These are phyloP conservation scores for Hondaea fermentalgiana DNA, from an alignment of 108 stramenopile species.

Conservation along the genomic window DNA sequence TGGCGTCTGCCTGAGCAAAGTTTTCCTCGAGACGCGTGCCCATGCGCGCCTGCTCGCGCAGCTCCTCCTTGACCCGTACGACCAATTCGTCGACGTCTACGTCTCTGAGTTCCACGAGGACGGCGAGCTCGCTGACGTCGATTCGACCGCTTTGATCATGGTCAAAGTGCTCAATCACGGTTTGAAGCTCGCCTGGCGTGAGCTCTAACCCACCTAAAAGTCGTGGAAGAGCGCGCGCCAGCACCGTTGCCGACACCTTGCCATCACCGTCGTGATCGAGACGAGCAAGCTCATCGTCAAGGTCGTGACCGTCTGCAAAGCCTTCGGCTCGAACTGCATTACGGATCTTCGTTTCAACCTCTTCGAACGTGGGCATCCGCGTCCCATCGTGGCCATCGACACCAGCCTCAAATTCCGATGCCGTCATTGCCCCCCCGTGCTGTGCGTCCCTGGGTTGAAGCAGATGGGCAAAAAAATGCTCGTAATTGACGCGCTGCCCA, in stretches of 20 bases:
- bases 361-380: neutral
- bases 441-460: neutral
- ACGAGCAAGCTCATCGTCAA: neutral
- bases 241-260: neutral
- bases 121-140: neutral
- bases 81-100: neutral
- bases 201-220: neutral
- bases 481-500: neutral
- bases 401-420: too few species aligned
- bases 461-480: neutral
- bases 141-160: neutral
- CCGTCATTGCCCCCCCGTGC: too few species aligned
- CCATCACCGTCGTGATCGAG: neutral
- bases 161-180: neutral
- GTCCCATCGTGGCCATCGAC: too few species aligned
- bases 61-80: slow-evolving; percentile 1
- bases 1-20: neutral
- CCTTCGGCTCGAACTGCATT: neutral
- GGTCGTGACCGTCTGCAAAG: neutral
- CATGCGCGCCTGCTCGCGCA: neutral
- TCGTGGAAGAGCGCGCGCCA: neutral
- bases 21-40: neutral
- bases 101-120: neutral
- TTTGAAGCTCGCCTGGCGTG: neutral
- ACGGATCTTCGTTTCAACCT: neutral